Evolutionary conservation across 352 stramenopile species (phyloP).

Genomic region (Phytophthora colocasiae): DNA sequence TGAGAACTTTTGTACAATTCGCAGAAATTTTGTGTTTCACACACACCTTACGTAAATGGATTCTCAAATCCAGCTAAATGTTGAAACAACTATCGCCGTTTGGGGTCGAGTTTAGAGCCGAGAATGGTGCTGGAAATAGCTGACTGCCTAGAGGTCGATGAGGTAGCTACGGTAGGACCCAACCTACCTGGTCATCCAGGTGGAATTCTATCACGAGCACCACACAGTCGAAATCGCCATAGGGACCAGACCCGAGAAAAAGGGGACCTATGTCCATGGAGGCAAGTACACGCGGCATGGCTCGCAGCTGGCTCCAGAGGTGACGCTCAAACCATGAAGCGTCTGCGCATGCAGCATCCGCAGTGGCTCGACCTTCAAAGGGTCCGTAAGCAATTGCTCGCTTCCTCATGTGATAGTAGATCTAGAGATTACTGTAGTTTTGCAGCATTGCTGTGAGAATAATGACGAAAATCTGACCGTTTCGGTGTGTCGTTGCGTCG

Average conservation of each 20-base stretch:
- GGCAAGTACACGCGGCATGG: slow-evolving; percentile 25
- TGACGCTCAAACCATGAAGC: slow-evolving; percentile 19
- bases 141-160: background rate
- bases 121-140: slow-evolving; percentile 7
- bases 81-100: too few relatives aligned
- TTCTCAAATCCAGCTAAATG: too few relatives aligned
- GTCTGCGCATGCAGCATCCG: slow-evolving; percentile 13
- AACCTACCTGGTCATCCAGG: background rate
- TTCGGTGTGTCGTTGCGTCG: slow-evolving; percentile 20
- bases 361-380: slow-evolving; percentile 29
- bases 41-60: too few relatives aligned
- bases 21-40: too few relatives aligned
- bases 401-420: too few relatives aligned
- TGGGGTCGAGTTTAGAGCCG: background rate
- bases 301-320: slow-evolving; percentile 17
- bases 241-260: background rate
- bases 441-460: too few relatives aligned
- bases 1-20: too few relatives aligned
- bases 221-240: slow-evolving; percentile 15
- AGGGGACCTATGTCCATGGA: background rate
- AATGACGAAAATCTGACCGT: slow-evolving; percentile 11
- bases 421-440: background rate
- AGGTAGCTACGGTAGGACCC: background rate
- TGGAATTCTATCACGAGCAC: background rate
- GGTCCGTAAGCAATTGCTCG: background rate